phyloP scores from a whole-genome alignment of 768 basidiomycete species.

The Leccinum incarnatum region DNA sequence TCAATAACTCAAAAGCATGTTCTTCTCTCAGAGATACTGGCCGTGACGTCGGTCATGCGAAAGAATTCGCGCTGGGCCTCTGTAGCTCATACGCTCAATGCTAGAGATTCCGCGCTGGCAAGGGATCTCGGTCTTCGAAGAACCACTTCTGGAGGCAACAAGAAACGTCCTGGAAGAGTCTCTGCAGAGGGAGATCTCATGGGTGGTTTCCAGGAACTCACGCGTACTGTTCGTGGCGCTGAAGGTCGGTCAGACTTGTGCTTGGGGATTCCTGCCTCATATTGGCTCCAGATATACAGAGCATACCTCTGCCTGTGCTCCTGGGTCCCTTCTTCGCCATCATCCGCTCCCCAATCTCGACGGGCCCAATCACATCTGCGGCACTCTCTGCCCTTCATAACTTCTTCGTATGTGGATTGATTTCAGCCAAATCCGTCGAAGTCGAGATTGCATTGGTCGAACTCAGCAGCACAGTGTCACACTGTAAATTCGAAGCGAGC shows the following conservation, averaged over 20 bases:
- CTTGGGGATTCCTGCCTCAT: conserved; percentile 13
- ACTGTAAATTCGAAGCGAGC: conserved; percentile 97
- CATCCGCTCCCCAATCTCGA: conserved; percentile 90
- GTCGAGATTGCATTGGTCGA: conserved; percentile 72
- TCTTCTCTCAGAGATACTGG: conserved; percentile 83
- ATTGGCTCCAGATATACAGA: conserved; percentile 52
- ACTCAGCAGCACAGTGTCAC: conserved; percentile 85
- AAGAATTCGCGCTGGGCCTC: conserved; percentile 97
- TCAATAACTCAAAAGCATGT: conserved; percentile 68
- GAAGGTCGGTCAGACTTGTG: conserved; percentile 46
- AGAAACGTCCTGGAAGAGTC: conserved; percentile 46
- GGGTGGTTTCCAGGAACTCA: conserved; percentile 84
- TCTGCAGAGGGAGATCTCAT: conserved; percentile 83
- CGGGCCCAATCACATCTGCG: conserved; percentile 95
- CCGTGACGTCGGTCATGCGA: conserved; percentile 93
- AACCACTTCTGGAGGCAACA: conserved; percentile 44
- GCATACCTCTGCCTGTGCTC: conserved; percentile 57
- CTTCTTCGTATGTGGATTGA: conserved; percentile 79
- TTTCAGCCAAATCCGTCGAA: conserved; percentile 52
- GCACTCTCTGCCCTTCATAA: conserved; percentile 85
- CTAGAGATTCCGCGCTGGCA: conserved; percentile 66
- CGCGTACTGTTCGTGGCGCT: conserved; percentile 65
- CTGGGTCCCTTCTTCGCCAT: conserved; percentile 90
- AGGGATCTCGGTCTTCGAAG: conserved; percentile 73
- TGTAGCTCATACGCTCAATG: conserved; percentile 56